phyloP scores from a whole-genome alignment of 2,329 filamentous ascomycete species.

The Trichothecium roseum region DNA sequence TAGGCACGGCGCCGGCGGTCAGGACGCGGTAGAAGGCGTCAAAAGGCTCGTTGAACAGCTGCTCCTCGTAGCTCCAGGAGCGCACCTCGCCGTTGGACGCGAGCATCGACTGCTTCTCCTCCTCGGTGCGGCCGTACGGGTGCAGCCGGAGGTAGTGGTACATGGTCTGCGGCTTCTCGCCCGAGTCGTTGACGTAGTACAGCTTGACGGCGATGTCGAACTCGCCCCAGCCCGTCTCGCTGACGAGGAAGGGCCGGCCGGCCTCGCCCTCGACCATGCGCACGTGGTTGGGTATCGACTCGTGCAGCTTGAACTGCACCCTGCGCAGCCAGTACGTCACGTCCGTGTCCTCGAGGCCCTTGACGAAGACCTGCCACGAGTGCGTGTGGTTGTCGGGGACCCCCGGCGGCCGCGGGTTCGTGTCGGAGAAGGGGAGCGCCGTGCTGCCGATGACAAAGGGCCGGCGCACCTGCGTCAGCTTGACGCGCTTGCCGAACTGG shows the following conservation, averaged over 20 bases:
- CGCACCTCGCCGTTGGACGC: constrained; percentile 54
- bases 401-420: constrained; percentile 66
- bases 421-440: constrained; percentile 67
- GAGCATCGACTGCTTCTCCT: constrained; percentile 52
- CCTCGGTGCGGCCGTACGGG: constrained; percentile 76
- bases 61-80: constrained; percentile 81
- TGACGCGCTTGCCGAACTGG: constrained; percentile 51
- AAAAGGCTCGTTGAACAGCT: constrained; percentile 95
- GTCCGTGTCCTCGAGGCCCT: constrained; percentile 79
- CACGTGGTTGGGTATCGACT: constrained; percentile 86
- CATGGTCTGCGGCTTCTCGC: constrained; percentile 90
- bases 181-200: constrained; percentile 79
- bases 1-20: constrained; percentile 57
- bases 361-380: constrained; percentile 91
- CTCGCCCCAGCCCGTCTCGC: constrained; percentile 95
- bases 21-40: constrained; percentile 84
- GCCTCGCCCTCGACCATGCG: constrained; percentile 66
- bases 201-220: constrained; percentile 95
- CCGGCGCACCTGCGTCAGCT: constrained; percentile 52
- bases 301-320: constrained; percentile 96
- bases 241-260: constrained; percentile 66
- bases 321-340: constrained; percentile 94
- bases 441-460: constrained; percentile 71
- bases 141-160: constrained; percentile 90
- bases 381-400: constrained; percentile 89